Base-by-base conservation (phyloP, 2,329 filamentous ascomycete species). In the Fusarium papillatum region DNA sequence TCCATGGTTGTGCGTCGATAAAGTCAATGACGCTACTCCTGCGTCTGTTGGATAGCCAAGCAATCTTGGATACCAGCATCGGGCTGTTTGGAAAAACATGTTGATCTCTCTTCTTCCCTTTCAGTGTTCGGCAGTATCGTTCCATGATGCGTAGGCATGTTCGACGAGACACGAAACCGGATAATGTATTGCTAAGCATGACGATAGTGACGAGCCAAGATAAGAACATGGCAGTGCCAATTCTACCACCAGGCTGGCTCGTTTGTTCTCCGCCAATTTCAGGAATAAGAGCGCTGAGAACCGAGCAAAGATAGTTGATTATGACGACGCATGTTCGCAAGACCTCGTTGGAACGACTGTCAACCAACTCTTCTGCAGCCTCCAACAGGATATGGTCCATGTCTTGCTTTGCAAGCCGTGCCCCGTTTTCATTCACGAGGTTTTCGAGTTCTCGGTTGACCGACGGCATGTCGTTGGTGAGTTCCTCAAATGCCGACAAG, bases 161-260 rank as follows among this genome's bases (percentile, higher is more conserved):
- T 16, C 68, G 55, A 14, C 68, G 64, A 19, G 53, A 61, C 10
- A 46, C 46, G 14, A 70, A 70, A 10, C 53, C 63, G 6, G 53
- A 61, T 29, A 74, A 24, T 4, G 71, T 72, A 61, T 74, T 74
- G 61, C 71, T 74, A 7, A 74, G 69, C 55, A 74, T 31, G 17
- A 69, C 68, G 6, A 38, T 16, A 2, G 68, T 61, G 22, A 70
- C 64, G 19, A 70, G 55, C 63, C 63, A 70, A 5, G 55, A 61
- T 5, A 70, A 14, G n/a, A 70, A 70, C 53, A 70, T 62, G 24
- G 64, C 68, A 2, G 53, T 70, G 34, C 63, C 68, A 16, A 70
- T 70, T 16, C 68, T 55, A 8, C 68, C 68, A 22, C 68, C 68
- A 19, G 68, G 68, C 11, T 62, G 39, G 26, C 63, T 66, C 3